Evolutionary conservation across 1,284 basidiomycete species (phyloP).

Genomic region (Fomitopsis pinicola): DNA sequence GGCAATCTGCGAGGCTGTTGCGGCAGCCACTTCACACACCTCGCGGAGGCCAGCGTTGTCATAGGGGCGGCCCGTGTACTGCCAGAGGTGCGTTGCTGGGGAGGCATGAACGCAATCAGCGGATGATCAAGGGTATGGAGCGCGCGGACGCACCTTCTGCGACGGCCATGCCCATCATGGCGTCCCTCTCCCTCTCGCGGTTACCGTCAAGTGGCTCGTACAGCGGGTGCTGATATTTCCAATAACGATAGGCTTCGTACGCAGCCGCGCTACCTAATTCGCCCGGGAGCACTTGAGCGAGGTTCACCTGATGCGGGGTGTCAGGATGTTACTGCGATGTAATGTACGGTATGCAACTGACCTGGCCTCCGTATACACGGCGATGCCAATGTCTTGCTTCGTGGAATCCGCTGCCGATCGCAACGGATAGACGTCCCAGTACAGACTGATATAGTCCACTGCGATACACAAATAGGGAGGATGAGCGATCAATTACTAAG

Average conservation of each 20-base stretch:
- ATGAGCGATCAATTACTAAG: neutral
- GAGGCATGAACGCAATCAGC: neutral
- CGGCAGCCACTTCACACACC: constrained; percentile 6
- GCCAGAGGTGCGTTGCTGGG: constrained; percentile 10
- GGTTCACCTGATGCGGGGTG: constrained; percentile 30
- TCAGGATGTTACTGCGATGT: neutral
- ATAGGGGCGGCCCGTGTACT: constrained; percentile 7
- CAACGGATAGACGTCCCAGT: constrained; percentile 43
- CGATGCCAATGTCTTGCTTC: constrained; percentile 58
- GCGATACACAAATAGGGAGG: neutral
- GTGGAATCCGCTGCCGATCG: constrained; percentile 43
- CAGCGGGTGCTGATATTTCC: constrained; percentile 49
- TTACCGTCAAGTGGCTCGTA: constrained; percentile 52
- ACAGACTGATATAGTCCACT: constrained; percentile 47
- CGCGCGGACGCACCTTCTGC: constrained; percentile 45
- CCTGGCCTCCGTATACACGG: constrained; percentile 53
- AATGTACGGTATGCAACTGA: constrained; percentile 22
- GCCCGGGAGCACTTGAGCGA: constrained; percentile 35
- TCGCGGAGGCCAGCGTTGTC: constrained; percentile 6
- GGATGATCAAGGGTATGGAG: neutral
- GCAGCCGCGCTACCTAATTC: constrained; percentile 68
- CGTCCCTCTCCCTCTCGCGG: constrained; percentile 52
- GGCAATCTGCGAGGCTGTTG: constrained; percentile 6
- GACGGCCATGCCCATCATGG: constrained; percentile 55
- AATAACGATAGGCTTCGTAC: constrained; percentile 63